Evolutionary conservation across 116 monocot genomes (phyloP), one percentile per base, ranked within the genome.

Genomic region (Trichopus zeylanicus): DNA sequence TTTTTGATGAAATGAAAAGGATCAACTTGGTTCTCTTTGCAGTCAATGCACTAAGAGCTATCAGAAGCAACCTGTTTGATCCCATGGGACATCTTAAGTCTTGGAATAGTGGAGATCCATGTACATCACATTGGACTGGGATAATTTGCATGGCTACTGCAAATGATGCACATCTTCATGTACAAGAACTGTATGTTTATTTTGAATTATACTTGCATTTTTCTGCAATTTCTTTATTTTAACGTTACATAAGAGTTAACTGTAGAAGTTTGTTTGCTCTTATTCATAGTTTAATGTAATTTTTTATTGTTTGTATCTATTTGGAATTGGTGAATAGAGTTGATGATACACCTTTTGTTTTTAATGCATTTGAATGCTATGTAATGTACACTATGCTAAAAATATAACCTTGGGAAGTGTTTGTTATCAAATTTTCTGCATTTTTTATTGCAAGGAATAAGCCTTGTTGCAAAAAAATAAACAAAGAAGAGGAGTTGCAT

Each of bases 21-120:
- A 53, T 53, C 4, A 28, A 7, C 26, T 39, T 26, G 22, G 25
- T 65, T 70, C n/a, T 12, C 57, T 68, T 28, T 72, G 56, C 79
- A 90, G 90, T 82, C 4, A 29, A 12, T 26, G 90, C 71, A 49
- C 60, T 90, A 58, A 68, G 52, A 30, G 60, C 32, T 63, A 61
- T 85, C 48, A 81, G 57, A 71, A 57, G 51, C 55, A 78, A 61
- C 42, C 64, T 90, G 35, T 64, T 70, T 56, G 90, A 90, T 79
- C 81, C 85, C 7, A 54, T 59, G 66, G 56, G 61, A 3, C 70
- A 69, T 38, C 78, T 90, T 64, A 56, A 63, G 29, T 60, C 55
- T 57, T 90, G 90, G 90, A 79, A 63, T 22, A 57, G 46, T 24
- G 90, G 85, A 32, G 90, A 90, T 64, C 90, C 90, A 31, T 90